Evolutionary conservation across 192 early-diverging fungal genomes (phyloP).

Genomic region (Chytriomyces sp.): DNA sequence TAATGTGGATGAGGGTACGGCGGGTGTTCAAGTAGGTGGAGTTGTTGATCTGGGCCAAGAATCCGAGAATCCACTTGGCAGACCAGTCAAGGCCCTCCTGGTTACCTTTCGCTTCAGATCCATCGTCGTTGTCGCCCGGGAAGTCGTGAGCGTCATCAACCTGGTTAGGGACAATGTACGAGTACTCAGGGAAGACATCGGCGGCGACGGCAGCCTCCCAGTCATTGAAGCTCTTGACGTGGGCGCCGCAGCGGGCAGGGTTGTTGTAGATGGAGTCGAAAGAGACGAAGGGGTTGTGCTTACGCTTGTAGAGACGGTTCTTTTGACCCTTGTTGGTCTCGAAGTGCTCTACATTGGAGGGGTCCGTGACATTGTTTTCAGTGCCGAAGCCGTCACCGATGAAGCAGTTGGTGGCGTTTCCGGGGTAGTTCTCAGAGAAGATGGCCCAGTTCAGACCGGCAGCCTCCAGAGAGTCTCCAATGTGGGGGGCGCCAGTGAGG

Average conservation of each 20-base stretch:
- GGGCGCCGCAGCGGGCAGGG: constrained; percentile 53
- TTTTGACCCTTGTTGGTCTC: too few species aligned
- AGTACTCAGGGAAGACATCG: constrained; percentile 53
- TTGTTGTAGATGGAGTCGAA: constrained; percentile 53
- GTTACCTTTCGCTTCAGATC: too few species aligned
- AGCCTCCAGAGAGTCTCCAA: too few species aligned
- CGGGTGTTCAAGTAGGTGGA: constrained; percentile 13
- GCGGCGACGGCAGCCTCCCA: constrained; percentile 55
- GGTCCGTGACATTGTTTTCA: neutral
- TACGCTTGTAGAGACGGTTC: too few species aligned
- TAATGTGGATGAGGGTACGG: constrained; percentile 11
- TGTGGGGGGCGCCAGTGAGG: constrained; percentile 48
- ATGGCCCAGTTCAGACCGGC: constrained; percentile 61
- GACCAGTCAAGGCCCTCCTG: constrained; percentile 18
- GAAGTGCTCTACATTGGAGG: too few species aligned
- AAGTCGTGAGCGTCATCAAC: too few species aligned
- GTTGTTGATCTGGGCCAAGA: neutral
- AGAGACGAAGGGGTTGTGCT: too few species aligned
- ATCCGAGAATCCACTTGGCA: neutral
- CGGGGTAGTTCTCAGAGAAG: constrained; percentile 64
- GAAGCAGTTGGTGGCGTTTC: constrained; percentile 13
- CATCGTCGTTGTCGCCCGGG: too few species aligned
- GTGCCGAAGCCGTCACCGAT: neutral
- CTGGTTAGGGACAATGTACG: constrained; percentile 59
- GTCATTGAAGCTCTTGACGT: constrained; percentile 57